Evolutionary conservation across 768 basidiomycete species (phyloP), one percentile per base, ranked within the genome.

Genomic region (Fomitopsis serialis): DNA sequence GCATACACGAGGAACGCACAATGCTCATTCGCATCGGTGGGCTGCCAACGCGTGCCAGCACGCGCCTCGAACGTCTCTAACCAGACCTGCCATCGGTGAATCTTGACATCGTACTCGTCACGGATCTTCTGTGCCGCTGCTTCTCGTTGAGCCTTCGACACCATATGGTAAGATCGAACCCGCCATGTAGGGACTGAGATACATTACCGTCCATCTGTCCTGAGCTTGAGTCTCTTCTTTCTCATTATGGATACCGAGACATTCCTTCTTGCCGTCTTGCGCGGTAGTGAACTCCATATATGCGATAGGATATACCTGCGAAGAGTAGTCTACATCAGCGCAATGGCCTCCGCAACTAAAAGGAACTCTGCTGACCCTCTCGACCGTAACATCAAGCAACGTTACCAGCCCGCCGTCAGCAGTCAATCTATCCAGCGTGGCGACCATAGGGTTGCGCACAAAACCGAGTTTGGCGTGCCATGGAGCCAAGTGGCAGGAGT

Each of bases 381-480:
- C 70, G 19, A 98, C 71, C 17, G 83, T 74, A 9, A 97, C 55
- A 63, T 93, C 87, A 77, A 95, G 74, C 8, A 85, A 76, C 7
- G 86, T 73, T 0, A 96, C 78, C 7, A 74, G 58, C 0, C 96
- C 97, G 0, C 97, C 97, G 61, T 95, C 89, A 0, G 82, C 66
- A 0, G 85, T 85, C 47, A 99, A 68, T 62, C 87, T 90, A 53
- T 84, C 78, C 57, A 98, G 70, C 0, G 89, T 88, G 0, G 91
- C 82, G 24, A 95, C 74, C 61, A 78, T 89, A 1, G 84, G 85
- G 3, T 72, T 70, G 22, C 62, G 70, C 54, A 79, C 80, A 63
- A 92, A 92, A 7, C 97, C 97, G 6, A 99, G 78, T 59, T 86
- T 90, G 1, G 84, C 75, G 63, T 97, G 81, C 97, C 97, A 99